Base-by-base conservation (phyloP, 176 grass and related monocot genomes). In the Microstegium vimineum region DNA sequence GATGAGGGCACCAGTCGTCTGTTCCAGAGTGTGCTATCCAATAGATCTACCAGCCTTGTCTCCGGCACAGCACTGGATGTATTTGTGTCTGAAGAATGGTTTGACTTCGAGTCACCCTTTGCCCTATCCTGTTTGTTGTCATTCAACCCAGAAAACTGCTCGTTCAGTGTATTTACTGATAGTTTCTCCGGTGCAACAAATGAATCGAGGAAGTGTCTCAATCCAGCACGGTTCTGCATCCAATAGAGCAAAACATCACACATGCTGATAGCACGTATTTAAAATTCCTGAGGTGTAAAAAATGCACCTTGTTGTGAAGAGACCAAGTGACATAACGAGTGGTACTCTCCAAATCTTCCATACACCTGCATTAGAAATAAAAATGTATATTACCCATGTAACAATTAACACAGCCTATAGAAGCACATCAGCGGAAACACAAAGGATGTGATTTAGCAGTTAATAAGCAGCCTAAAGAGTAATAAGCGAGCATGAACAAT, bases 251-350 rank as follows among this genome's bases (percentile, higher is more conserved):
- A 71, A 52, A 73, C 17, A 54, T 73, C 81, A 78, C 52, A 49
- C 31, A 85, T 66, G 42, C 54, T 6, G 64, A 84, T 9, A 74
- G 43, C 77, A 79, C 18, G 37, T 25, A 77, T 46, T 65, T 8
- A 68, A 66, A 76, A 67, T 17, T 81, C 61, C 41, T 66, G 49
- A 41, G 42, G 27, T 52, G 73, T 52, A 79, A 74, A 77, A 74
- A 49, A 10, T 13, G 64, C 37, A 94, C 95, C 82, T 98, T 98
- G 90, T 94, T 94, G 62, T 98, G 95, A 72, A 98, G 92, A 54
- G 92, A 98, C 95, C 95, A 98, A 78, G 95, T 94, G 69, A 94
- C 95, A 91, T 94, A 98, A 47, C 92, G 88, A 36, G 95, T 98
- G 35, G 90, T 98, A 89, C 95, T 94, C 82, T 88, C 86, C 78